phyloP scores from a whole-genome alignment of 2,329 filamentous ascomycete species.

The Nothomitra cinnamomea region DNA sequence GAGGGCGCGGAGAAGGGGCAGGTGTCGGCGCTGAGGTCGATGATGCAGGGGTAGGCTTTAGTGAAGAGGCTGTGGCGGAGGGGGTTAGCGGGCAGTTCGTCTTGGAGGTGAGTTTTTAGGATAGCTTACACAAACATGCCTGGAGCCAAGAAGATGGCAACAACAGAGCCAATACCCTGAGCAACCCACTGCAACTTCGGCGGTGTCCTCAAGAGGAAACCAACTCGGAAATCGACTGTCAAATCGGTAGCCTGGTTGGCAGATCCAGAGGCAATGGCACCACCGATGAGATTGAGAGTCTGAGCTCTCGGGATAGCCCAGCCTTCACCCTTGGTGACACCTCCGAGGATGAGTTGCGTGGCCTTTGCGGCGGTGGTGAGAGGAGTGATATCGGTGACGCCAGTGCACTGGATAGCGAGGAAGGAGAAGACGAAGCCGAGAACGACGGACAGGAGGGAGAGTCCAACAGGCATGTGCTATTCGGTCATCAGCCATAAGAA shows the following conservation, averaged over 20 bases:
- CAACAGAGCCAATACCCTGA: constrained; percentile 42
- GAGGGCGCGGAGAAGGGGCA: constrained; percentile 47
- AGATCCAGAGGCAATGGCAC: constrained; percentile 37
- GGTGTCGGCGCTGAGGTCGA: constrained; percentile 26
- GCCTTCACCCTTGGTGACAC: constrained; percentile 38
- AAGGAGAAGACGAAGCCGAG: constrained; percentile 45
- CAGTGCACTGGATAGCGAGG: constrained; percentile 42
- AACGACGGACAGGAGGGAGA: constrained; percentile 37
- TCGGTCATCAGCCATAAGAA: background rate
- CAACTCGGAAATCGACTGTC: constrained; percentile 48
- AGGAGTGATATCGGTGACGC: constrained; percentile 44
- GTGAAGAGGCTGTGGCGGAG: constrained; percentile 32
- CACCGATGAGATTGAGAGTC: constrained; percentile 47
- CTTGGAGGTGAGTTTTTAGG: too few species aligned
- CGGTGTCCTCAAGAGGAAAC: constrained; percentile 47
- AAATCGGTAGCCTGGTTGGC: constrained; percentile 37
- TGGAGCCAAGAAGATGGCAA: constrained; percentile 49
- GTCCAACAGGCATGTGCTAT: constrained; percentile 34
- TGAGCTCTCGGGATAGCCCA: constrained; percentile 36
- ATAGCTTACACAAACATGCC: constrained; percentile 39
- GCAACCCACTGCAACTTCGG: constrained; percentile 50
- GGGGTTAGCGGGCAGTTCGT: background rate
- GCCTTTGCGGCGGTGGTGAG: constrained; percentile 51
- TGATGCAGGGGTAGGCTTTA: constrained; percentile 51
- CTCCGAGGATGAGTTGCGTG: constrained; percentile 50